These are phyloP conservation scores for Alloascoidea hylecoeti DNA, from an alignment of 805 yeast species.

Conservation along the genomic window DNA sequence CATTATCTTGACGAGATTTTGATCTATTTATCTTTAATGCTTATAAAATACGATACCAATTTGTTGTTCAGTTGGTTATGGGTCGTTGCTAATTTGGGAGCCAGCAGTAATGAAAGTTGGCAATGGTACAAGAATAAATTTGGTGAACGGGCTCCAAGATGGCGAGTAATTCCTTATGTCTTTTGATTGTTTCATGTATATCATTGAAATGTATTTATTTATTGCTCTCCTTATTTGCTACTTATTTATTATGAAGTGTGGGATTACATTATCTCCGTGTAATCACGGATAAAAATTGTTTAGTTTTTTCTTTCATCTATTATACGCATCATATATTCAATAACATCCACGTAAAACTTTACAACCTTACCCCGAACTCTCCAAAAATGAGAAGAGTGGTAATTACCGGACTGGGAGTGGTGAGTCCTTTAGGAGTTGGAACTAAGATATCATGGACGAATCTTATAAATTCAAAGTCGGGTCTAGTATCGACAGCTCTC, in stretches of 20 bases:
- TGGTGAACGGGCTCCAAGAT: constrained; percentile 7
- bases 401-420: constrained; percentile 80
- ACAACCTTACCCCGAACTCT: too few species aligned
- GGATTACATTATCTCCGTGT: too few species aligned
- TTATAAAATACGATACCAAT: neutral
- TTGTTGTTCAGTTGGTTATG: constrained; percentile 10
- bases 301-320: too few species aligned
- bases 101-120: constrained; percentile 34
- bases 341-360: too few species aligned
- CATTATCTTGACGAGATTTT: constrained; percentile 49
- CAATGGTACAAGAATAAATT: constrained; percentile 22
- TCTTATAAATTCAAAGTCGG: constrained; percentile 37
- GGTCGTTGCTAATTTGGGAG: constrained; percentile 27
- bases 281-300: too few species aligned
- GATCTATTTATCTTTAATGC: constrained; percentile 23
- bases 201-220: neutral
- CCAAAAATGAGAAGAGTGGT: constrained; percentile 63
- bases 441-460: constrained; percentile 36
- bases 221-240: too few species aligned
- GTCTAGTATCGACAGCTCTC: constrained; percentile 38
- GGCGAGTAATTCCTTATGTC: constrained; percentile 9
- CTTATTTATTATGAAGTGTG: too few species aligned
- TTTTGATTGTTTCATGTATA: constrained; percentile 4
- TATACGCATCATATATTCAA: too few species aligned
- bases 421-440: constrained; percentile 79